Conservation (phyloP, 345 rosid species). For the Anastatica hierochuntica region DNA sequence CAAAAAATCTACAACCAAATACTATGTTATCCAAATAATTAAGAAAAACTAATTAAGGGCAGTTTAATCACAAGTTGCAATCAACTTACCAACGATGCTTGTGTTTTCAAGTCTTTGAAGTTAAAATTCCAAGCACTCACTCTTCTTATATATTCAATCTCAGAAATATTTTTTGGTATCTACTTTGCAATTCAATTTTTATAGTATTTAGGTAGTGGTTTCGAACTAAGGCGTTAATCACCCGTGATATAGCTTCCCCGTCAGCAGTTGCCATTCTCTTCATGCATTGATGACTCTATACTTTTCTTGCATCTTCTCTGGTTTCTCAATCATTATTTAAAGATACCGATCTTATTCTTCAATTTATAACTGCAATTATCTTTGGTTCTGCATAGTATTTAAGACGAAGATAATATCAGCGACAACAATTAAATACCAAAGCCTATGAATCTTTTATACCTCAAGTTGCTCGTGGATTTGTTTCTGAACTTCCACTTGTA, state of each 20-base stretch:
- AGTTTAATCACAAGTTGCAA: neutral
- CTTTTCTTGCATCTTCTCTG: no score
- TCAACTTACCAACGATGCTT: slow-evolving; percentile 72
- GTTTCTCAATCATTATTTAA: no score
- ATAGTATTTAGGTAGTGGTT: neutral
- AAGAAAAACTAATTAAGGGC: slow-evolving; percentile 6
- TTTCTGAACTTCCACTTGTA: no score
- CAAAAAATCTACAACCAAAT: slow-evolving; percentile 6
- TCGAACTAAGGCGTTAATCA: slow-evolving; percentile 20
- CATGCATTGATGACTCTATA: no score
- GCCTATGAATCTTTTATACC: no score
- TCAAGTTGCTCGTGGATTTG: no score
- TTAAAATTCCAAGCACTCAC: slow-evolving; percentile 99
- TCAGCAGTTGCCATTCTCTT: slow-evolving; percentile 57
- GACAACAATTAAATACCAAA: no score
- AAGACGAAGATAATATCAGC: no score
- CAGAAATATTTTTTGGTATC: neutral
- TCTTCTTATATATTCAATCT: slow-evolving; percentile 97
- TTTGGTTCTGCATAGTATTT: no score
- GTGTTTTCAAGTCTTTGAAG: slow-evolving; percentile 82
- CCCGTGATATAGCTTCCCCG: slow-evolving; percentile 93
- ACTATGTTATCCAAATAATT: no score
- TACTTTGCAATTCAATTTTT: neutral
- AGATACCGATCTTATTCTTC: no score
- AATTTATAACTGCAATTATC: no score